Conservation (phyloP, 2,329 filamentous ascomycete species). For the Colletotrichum costaricense region DNA sequence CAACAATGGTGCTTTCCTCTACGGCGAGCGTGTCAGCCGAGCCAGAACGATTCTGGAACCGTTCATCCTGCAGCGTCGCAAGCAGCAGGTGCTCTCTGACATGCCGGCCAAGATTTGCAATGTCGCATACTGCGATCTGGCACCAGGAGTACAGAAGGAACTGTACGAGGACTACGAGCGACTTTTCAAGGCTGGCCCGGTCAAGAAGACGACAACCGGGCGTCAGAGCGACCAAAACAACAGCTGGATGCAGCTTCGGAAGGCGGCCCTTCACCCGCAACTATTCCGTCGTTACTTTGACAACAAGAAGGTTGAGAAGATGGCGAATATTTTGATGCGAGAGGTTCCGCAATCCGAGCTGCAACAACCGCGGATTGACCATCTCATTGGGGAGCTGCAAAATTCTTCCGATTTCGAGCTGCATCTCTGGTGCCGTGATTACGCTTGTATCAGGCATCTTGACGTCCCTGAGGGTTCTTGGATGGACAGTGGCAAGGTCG, state of each 20-base stretch:
- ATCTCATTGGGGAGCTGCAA: conserved; percentile 67
- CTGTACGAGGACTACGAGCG: conserved; percentile 77
- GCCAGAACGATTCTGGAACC: conserved; percentile 94
- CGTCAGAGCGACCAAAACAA: conserved; percentile 71
- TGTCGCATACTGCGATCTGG: conserved; percentile 86
- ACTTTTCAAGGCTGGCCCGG: conserved; percentile 73
- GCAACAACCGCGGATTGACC: conserved; percentile 61
- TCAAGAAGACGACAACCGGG: conserved; percentile 59
- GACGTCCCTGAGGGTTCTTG: conserved; percentile 66
- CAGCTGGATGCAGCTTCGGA: conserved; percentile 89
- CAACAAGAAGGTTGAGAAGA: conserved; percentile 79
- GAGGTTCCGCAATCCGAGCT: conserved; percentile 69
- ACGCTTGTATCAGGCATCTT: conserved; percentile 63
- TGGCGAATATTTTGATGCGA: conserved; percentile 81
- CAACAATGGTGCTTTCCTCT: conserved; percentile 84
- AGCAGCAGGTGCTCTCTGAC: conserved; percentile 88
- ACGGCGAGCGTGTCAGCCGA: conserved; percentile 85
- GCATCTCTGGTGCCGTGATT: conserved; percentile 74
- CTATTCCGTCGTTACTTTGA: conserved; percentile 86
- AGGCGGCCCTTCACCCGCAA: conserved; percentile 91
- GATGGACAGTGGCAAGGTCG: conserved; percentile 83
- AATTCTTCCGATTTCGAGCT: conserved; percentile 72
- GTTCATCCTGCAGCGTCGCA: conserved; percentile 93
- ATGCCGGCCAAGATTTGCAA: conserved; percentile 83
- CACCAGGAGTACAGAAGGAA: conserved; percentile 70